These are phyloP conservation scores for Hypoxylon intermedium DNA, from an alignment of 495 filamentous ascomycete genomes.

Conservation along the genomic window DNA sequence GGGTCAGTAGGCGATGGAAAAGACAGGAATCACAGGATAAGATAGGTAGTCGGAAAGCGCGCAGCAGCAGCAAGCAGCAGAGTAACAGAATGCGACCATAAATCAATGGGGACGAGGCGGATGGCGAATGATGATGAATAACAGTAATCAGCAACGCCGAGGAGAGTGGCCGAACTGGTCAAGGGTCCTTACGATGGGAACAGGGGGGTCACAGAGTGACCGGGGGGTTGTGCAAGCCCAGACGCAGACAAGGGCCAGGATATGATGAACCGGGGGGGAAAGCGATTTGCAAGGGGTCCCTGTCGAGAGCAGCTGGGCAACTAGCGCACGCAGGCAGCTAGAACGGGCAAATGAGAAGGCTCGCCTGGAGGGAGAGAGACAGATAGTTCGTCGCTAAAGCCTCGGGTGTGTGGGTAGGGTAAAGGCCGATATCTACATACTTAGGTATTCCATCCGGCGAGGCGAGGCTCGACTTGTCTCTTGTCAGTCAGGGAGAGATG, in stretches of 20 bases:
- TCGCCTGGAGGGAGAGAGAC: slow-evolving; percentile 1
- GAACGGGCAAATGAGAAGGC: slow-evolving; percentile 20
- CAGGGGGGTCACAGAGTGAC: slow-evolving; percentile 25
- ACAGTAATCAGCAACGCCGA: slow-evolving; percentile 42
- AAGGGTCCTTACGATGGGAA: slow-evolving; percentile 29
- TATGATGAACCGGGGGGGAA: slow-evolving; percentile 22
- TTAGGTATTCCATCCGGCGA: neutral
- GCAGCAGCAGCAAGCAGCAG: slow-evolving; percentile 27
- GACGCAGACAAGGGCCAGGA: slow-evolving; percentile 35
- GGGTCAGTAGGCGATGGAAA: slow-evolving; percentile 25
- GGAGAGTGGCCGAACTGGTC: slow-evolving; percentile 35
- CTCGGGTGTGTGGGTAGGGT: slow-evolving; percentile 26
- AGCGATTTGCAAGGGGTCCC: slow-evolving; percentile 16
- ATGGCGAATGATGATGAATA: slow-evolving; percentile 39
- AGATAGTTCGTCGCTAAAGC: slow-evolving; percentile 30
- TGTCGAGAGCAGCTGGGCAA: slow-evolving; percentile 25
- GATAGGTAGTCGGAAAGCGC: slow-evolving; percentile 37
- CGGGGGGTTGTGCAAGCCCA: slow-evolving; percentile 37
- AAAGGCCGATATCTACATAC: neutral
- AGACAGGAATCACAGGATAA: slow-evolving; percentile 29
- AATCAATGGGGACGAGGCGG: slow-evolving; percentile 27
- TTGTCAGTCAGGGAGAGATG: neutral
- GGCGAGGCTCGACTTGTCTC: slow-evolving; percentile 4
- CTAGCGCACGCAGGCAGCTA: slow-evolving; percentile 17
- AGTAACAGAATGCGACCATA: slow-evolving; percentile 40